These are phyloP conservation scores for Tetrahymena thermophila DNA, from an alignment of 73 alveolate species.

Conservation along the genomic window DNA sequence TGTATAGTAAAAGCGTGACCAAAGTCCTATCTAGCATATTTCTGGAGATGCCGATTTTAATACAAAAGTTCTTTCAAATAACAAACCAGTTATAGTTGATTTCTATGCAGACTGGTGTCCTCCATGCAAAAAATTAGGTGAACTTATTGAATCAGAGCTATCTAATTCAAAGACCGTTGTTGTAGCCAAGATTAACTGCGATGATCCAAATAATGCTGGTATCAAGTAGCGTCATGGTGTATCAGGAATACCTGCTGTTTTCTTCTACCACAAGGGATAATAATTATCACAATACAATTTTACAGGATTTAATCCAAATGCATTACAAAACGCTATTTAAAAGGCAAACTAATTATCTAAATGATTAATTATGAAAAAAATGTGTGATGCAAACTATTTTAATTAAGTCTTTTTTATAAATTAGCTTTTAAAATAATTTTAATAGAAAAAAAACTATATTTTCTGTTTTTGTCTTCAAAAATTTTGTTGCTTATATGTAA, in stretches of 20 bases:
- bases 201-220: background rate
- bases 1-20: background rate
- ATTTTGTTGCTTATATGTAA: too few relatives aligned
- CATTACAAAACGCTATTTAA: background rate
- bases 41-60: background rate
- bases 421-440: too few relatives aligned
- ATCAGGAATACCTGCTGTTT: background rate
- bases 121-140: background rate
- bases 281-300: too few relatives aligned
- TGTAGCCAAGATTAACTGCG: background rate
- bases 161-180: background rate
- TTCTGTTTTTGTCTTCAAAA: too few relatives aligned
- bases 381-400: too few relatives aligned
- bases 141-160: background rate
- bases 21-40: background rate
- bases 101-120: background rate
- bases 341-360: background rate
- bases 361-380: background rate
- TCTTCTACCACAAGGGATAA: background rate
- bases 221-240: background rate
- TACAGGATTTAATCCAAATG: background rate
- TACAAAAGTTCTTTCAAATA: background rate
- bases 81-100: background rate
- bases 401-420: too few relatives aligned
- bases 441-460: too few relatives aligned